A percentile compares a stretch with the other conserved stretches of the same genome.
Conservation (phyloP, 257 asterid species). For the Nicotiana tomentosiformis region DNA sequence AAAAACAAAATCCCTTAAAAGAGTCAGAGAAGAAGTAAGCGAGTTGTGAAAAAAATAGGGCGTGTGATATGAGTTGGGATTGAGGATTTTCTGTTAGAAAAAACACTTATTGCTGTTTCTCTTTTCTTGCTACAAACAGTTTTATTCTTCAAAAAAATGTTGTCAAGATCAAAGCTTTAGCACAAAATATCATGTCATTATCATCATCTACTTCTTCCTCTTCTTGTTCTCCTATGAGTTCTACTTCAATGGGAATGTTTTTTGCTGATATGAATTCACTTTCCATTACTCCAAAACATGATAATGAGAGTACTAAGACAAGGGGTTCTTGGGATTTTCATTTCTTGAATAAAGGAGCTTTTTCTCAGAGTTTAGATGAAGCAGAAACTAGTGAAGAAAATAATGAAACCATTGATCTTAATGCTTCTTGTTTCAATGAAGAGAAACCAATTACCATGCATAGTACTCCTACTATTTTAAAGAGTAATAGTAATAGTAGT, state of each 20-base stretch:
- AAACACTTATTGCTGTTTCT: not conserved
- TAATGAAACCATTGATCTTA: constrained; percentile 43
- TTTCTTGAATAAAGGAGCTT: constrained; percentile 2
- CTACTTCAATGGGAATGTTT: constrained; percentile 33
- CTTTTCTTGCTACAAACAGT: not conserved
- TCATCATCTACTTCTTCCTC: not conserved
- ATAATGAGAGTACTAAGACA: not conserved
- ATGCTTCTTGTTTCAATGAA: constrained; percentile 25
- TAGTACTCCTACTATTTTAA: not conserved
- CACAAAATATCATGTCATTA: not conserved
- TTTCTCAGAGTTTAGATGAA: not conserved
- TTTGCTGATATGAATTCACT: constrained; percentile 36
- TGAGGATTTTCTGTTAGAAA: constrained; percentile 2
- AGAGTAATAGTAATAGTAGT: not conserved
- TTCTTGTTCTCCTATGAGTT: constrained; percentile 9
- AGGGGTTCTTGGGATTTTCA: constrained; percentile 18
- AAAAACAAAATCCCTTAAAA: not conserved
- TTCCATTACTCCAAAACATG: constrained; percentile 19
- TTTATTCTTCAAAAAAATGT: not conserved
- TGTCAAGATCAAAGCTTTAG: not conserved
- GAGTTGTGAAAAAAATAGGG: not conserved
- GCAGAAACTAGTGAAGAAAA: constrained; percentile 12
- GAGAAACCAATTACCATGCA: constrained; percentile 19
- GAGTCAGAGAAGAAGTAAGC: not conserved
- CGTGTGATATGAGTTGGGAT: not conserved